These are phyloP conservation scores for Cucumis hystrix DNA, from an alignment of 306 rosid genomes.

Conservation along the genomic window DNA sequence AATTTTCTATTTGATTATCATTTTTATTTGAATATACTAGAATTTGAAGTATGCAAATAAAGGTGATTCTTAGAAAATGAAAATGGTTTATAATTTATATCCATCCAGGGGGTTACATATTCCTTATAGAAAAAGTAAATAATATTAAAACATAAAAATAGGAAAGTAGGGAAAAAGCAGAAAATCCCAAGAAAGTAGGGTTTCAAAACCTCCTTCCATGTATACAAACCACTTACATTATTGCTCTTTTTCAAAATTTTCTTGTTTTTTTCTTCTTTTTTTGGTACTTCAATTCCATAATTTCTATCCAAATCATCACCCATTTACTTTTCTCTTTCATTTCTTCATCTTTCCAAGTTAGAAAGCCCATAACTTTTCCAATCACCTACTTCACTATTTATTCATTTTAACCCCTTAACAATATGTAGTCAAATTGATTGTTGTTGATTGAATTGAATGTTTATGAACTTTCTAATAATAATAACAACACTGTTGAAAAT, in stretches of 20 bases:
- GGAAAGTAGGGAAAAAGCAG: neutral
- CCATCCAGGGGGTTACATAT: too few relatives aligned
- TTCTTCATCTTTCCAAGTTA: too few relatives aligned
- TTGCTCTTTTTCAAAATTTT: neutral
- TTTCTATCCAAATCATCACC: too few relatives aligned
- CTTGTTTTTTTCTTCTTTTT: neutral
- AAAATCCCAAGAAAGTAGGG: neutral
- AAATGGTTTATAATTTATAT: too few relatives aligned
- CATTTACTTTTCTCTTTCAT: too few relatives aligned
- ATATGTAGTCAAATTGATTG: neutral
- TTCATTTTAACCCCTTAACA: neutral
- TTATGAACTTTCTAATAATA: neutral
- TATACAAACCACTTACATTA: neutral
- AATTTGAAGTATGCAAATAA: too few relatives aligned
- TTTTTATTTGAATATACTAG: too few relatives aligned
- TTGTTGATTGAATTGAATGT: neutral
- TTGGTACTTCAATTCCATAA: too few relatives aligned
- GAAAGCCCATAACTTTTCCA: neutral
- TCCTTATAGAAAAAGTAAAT: too few relatives aligned
- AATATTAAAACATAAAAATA: neutral
- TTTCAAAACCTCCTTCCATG: neutral
- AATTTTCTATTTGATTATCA: too few relatives aligned
- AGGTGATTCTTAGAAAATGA: too few relatives aligned
- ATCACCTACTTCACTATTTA: neutral
- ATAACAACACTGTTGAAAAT: too few relatives aligned